These are phyloP conservation scores for Nakaseomyces bracarensis DNA, from an alignment of 1,139 yeast species.

Conservation along the genomic window DNA sequence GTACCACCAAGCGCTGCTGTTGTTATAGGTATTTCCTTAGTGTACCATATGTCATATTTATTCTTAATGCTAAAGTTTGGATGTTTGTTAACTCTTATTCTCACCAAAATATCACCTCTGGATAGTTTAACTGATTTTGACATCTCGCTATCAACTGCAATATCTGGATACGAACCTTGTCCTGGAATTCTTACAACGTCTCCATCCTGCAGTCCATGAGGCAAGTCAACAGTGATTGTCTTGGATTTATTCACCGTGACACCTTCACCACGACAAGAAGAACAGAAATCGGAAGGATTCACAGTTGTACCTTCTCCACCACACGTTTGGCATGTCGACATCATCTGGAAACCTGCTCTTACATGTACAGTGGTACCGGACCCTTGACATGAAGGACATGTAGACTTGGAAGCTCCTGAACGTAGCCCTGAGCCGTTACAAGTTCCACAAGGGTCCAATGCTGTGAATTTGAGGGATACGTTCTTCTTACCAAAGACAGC, in stretches of 20 bases:
- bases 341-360: conserved; percentile 95
- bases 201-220: conserved; percentile 84
- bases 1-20: conserved; percentile 96
- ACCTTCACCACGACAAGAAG: conserved; percentile 82
- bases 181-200: conserved; percentile 75
- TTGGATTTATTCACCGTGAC: conserved; percentile 55
- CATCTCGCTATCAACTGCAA: conserved; percentile 49
- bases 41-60: conserved; percentile 47
- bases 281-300: conserved; percentile 62
- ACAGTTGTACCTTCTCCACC: conserved; percentile 81
- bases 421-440: conserved; percentile 86
- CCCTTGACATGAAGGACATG: conserved; percentile 87
- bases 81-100: conserved; percentile 72
- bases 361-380: conserved; percentile 86
- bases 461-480: conserved; percentile 59
- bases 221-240: conserved; percentile 70
- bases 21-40: conserved; percentile 74
- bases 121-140: conserved; percentile 40
- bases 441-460: conserved; percentile 66
- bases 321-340: conserved; percentile 84
- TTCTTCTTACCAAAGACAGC: conserved; percentile 72
- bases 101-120: conserved; percentile 81
- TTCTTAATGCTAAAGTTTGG: conserved; percentile 52
- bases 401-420: conserved; percentile 61
- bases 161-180: conserved; percentile 84